phyloP scores from a whole-genome alignment of 768 basidiomycete species.

The Kwoniella sp. region DNA sequence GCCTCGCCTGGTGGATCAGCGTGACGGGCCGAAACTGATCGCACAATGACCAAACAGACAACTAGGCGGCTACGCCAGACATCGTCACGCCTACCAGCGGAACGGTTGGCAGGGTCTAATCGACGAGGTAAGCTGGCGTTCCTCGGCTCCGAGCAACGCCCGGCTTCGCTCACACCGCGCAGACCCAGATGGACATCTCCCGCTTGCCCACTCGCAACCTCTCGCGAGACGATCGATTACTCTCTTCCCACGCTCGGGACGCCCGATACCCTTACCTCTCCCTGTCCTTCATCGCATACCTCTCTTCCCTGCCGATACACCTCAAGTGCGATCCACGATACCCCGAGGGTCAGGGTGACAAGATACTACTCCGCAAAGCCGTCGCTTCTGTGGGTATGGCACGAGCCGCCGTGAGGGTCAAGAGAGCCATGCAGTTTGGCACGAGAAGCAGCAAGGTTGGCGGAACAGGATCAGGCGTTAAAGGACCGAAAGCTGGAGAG shows the following conservation, averaged over 20 bases:
- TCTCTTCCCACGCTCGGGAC: slow-evolving; percentile 88
- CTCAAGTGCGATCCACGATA: slow-evolving; percentile 73
- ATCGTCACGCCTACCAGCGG: slow-evolving; percentile 66
- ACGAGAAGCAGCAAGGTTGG: slow-evolving; percentile 46
- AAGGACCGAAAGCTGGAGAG: slow-evolving; percentile 17
- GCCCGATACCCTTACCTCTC: slow-evolving; percentile 87
- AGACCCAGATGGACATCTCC: slow-evolving; percentile 86
- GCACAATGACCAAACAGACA: slow-evolving; percentile 51
- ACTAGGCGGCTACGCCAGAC: slow-evolving; percentile 87
- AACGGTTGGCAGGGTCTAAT: slow-evolving; percentile 73
- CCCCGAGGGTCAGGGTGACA: slow-evolving; percentile 78
- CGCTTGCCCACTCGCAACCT: slow-evolving; percentile 84
- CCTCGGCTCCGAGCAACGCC: background rate
- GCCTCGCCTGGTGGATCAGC: background rate
- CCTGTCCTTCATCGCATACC: slow-evolving; percentile 68
- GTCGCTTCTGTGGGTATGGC: slow-evolving; percentile 68
- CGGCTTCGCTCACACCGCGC: background rate
- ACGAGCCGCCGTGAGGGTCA: slow-evolving; percentile 71
- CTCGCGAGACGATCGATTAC: slow-evolving; percentile 88
- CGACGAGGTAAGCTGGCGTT: slow-evolving; percentile 70
- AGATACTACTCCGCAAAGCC: slow-evolving; percentile 71
- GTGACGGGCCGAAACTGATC: background rate
- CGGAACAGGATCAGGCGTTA: slow-evolving; percentile 17
- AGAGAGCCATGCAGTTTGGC: slow-evolving; percentile 97
- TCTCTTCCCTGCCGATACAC: slow-evolving; percentile 74